Conservation (phyloP, 2,329 filamentous ascomycete species). For the Venturia pyrina region DNA sequence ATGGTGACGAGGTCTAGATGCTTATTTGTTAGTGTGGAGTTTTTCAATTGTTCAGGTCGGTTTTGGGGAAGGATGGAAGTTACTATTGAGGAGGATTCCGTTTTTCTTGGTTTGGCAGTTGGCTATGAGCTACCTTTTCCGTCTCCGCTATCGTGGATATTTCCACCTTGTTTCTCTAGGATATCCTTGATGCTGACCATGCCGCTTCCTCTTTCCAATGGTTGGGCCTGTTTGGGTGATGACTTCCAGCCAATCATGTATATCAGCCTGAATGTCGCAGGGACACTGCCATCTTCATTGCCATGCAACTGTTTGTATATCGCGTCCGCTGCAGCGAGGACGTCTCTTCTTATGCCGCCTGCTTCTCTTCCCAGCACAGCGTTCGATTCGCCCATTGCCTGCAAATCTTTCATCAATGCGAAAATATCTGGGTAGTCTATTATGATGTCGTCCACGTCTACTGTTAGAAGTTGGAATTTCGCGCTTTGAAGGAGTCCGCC, state of each 20-base stretch:
- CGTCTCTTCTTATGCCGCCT: conserved; percentile 65
- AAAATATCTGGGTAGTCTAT: conserved; percentile 89
- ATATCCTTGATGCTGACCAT: conserved; percentile 84
- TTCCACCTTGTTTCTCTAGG: conserved; percentile 31
- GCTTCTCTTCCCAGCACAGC: conserved; percentile 78
- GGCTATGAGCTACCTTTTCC: conserved; percentile 3
- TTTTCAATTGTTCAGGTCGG: too few relatives aligned
- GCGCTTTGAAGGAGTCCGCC: conserved; percentile 78
- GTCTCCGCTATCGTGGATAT: neutral
- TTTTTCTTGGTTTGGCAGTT: neutral
- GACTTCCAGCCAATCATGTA: conserved; percentile 99
- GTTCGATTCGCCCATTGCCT: conserved; percentile 93
- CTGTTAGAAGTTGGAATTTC: conserved; percentile 90
- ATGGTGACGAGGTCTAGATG: too few relatives aligned
- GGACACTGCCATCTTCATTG: conserved; percentile 53
- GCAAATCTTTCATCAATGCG: conserved; percentile 84
- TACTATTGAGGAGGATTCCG: too few relatives aligned
- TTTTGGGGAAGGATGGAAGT: too few relatives aligned
- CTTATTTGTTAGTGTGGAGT: too few relatives aligned
- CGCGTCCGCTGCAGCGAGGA: conserved; percentile 74
- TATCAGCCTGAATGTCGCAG: conserved; percentile 89
- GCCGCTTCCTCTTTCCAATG: conserved; percentile 73
- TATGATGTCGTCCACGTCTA: conserved; percentile 94
- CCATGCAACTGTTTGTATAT: conserved; percentile 86
- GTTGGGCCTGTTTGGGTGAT: conserved; percentile 65